phyloP scores from a whole-genome alignment of 306 rosid genomes.

The Lathyrus oleraceus region DNA sequence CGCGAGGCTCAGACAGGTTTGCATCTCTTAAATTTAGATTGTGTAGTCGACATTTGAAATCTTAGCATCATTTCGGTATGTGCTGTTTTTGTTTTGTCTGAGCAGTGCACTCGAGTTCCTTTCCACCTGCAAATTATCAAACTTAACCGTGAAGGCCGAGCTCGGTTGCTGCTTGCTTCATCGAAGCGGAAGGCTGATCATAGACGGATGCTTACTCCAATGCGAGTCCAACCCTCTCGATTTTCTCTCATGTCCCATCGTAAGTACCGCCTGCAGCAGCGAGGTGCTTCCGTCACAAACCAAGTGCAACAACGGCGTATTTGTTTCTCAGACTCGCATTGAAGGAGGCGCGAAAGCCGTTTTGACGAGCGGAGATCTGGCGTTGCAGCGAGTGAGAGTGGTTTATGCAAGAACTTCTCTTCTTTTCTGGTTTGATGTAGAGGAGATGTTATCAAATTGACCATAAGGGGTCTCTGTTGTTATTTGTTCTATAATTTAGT shows the following conservation, averaged over 20 bases:
- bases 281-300: constrained; percentile 46
- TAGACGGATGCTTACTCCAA: constrained; percentile 85
- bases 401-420: constrained; percentile 76
- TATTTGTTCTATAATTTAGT: constrained; percentile 32
- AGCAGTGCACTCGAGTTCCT: constrained; percentile 90
- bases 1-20: constrained; percentile 92
- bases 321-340: constrained; percentile 88
- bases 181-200: constrained; percentile 81
- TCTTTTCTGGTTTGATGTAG: constrained; percentile 94
- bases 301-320: constrained; percentile 50
- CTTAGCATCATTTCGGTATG: constrained; percentile 38
- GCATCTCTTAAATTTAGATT: constrained; percentile 32
- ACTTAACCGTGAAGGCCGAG: constrained; percentile 87
- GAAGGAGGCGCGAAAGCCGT: constrained; percentile 97
- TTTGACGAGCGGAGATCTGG: constrained; percentile 70
- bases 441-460: constrained; percentile 43
- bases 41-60: background rate
- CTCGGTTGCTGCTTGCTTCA: constrained; percentile 96
- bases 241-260: constrained; percentile 83
- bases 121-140: constrained; percentile 85
- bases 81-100: constrained; percentile 44
- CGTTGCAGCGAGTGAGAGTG: constrained; percentile 88
- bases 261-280: constrained; percentile 63
- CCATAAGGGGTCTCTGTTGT: constrained; percentile 26
- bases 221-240: constrained; percentile 87